Base-by-base conservation (phyloP, 176 grass and related monocot genomes). In the Pontederia paniculata region DNA sequence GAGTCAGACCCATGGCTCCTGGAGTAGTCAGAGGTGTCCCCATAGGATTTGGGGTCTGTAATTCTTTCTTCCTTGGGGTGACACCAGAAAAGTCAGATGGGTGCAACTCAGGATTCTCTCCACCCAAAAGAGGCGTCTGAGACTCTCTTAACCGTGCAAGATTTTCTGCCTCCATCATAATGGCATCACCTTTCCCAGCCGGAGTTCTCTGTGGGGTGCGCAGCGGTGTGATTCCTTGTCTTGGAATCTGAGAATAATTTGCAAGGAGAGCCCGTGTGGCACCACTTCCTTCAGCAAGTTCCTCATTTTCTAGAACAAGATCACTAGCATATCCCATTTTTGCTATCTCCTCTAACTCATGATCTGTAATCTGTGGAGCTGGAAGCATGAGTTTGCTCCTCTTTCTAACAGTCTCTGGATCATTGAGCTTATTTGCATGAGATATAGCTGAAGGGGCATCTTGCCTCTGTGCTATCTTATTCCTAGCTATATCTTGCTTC, bases 131-230 rank as follows among this genome's bases (percentile, higher is more conserved):
- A 46, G 89, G 89, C 10, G 89, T 95, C 60, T 95, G 89, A 49
- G 89, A 95, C 70, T 95, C 84, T 70, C 89, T 83, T 57, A 95
- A 55, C 43, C 84, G 78, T 52, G 89, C 89, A 64, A 89, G 81
- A 75, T 95, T 89, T 70, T 95, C 89, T 61, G 89, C 89, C 67
- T 95, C 89, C 89, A 95, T 95, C 89, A 95, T 95, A 72, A 95
- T 85, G 74, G 84, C 76, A 16, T 95, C 89, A 60, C 89, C 84
- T 69, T 95, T 95, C 47, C 89, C 89, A 70, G 63, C 66, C 49
- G 78, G 78, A 41, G 89, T 95, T 79, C 89, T 76, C 60, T 95
- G 89, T 5, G 78, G 84, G 14, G 84, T 89, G 43, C 84, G 69
- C 78, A 82, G 66, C 44, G 89, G 89, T 57, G 78, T 88, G 65